Evolutionary conservation across 2,329 filamentous ascomycete species (phyloP).

Genomic region (Coniochaeta pulveracea): DNA sequence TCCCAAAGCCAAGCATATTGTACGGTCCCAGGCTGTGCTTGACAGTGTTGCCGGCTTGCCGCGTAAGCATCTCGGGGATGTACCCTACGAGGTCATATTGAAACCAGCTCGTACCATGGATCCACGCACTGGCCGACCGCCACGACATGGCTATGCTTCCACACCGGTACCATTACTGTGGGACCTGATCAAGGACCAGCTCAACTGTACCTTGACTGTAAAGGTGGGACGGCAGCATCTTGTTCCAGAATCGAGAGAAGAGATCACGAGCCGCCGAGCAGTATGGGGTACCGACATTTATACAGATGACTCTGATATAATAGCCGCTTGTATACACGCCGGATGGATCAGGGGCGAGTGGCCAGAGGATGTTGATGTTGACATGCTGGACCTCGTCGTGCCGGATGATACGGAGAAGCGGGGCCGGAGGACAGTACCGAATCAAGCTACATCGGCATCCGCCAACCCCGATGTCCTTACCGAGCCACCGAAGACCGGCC

Average conservation of each 20-base stretch:
- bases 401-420: constrained; percentile 17
- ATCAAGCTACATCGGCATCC: constrained; percentile 18
- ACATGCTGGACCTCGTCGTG: constrained; percentile 47
- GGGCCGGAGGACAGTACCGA: constrained; percentile 17
- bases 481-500: constrained; percentile 46
- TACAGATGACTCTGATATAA: constrained; percentile 87
- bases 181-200: constrained; percentile 58
- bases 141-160: constrained; percentile 24
- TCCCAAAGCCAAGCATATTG: constrained; percentile 47
- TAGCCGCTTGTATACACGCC: constrained; percentile 85
- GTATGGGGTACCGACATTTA: constrained; percentile 94
- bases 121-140: constrained; percentile 36
- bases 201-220: constrained; percentile 85
- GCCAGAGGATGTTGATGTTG: constrained; percentile 63
- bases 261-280: constrained; percentile 69
- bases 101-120: constrained; percentile 35
- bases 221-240: constrained; percentile 76
- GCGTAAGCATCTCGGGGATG: constrained; percentile 72
- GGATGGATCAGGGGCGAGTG: constrained; percentile 90
- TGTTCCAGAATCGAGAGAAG: constrained; percentile 57
- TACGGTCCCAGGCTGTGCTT: constrained; percentile 60
- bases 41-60: constrained; percentile 60
- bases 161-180: constrained; percentile 65
- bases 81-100: constrained; percentile 65
- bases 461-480: constrained; percentile 30